Evolutionary conservation across 306 rosid genomes (phyloP), one percentile per base, ranked within the genome.

Genomic region (Castanea crenata): DNA sequence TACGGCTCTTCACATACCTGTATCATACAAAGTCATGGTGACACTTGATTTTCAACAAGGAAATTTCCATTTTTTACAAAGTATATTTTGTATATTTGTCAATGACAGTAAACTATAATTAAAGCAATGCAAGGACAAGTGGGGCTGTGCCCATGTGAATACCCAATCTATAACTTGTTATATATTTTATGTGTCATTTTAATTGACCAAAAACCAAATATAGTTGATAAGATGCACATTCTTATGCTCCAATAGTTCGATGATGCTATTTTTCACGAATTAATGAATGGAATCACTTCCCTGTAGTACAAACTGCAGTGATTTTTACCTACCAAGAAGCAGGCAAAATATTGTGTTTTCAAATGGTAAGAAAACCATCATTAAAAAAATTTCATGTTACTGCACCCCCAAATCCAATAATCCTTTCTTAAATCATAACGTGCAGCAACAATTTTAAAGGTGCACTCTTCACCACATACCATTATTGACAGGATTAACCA

Each of bases 1-100:
- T 96, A 82, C 98, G 91, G 84, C 97, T 96, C 84, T 96, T 91
- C 31, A 96, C 99, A 84, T 96, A 96, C 90, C 98, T 96, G 77
- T 57, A 76, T 83, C 23, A 44, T 34, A 73, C 58, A 77, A 62
- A 57, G 29, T 63, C 64, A 63, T 5, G 69, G 41, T 12, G 41
- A 27, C 41, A 15, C 69, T 63, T 63, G 44, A 29, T 63, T 12
- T 49, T 49, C 54, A 49, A 4, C 54, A 49, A 49, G 54, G 69
- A 63, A 27, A 19, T 10, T 8, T 67, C 72, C 52, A 67, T 10
- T 19, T 20, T 7, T 65, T 34, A 35, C 11, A 23, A 19, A 10
- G 54, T 49, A 49, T 2, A 2, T 41, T 41, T 41, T 3, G 13
- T 20, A 11, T 57, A 57, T 19, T 62, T 62, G 70, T 64, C 41